Percentiles rank a stretch among this genome's conserved stretches.
Evolutionary conservation across 805 yeast genomes (phyloP).

Genomic region (Zygosaccharomyces gambellarensis): DNA sequence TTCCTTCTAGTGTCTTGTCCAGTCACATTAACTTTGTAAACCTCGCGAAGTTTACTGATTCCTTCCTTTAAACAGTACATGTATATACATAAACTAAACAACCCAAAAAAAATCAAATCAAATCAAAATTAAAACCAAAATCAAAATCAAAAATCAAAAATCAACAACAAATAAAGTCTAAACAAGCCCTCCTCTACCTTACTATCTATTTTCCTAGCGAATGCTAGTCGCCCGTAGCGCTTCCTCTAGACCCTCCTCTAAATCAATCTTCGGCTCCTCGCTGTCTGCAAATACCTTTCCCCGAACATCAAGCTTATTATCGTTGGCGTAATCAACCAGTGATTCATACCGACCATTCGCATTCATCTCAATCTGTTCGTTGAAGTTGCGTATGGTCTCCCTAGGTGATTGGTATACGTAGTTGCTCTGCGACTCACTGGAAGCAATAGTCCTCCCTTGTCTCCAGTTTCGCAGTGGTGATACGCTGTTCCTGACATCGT

Average conservation of each 20-base stretch:
- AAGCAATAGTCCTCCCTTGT: neutral
- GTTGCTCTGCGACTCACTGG: neutral
- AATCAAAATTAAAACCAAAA: no score
- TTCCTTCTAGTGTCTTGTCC: neutral
- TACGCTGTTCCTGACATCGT: neutral
- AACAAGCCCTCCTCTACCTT: neutral
- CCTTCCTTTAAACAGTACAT: neutral
- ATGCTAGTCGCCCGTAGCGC: slow-evolving; percentile 2
- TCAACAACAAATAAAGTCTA: neutral
- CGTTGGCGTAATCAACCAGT: slow-evolving; percentile 21
- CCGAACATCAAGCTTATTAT: slow-evolving; percentile 15
- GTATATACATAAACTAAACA: no score
- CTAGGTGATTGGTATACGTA: slow-evolving; percentile 9
- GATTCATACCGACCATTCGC: slow-evolving; percentile 17
- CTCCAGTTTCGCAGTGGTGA: slow-evolving; percentile 1
- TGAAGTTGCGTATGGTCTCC: slow-evolving; percentile 17
- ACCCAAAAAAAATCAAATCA: no score
- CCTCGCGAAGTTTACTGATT: neutral
- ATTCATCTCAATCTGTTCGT: slow-evolving; percentile 30
- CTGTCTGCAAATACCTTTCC: slow-evolving; percentile 24
- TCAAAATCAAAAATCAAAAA: no score
- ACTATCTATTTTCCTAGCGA: neutral
- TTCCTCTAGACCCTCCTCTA: slow-evolving; percentile 2
- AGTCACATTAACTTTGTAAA: slow-evolving; percentile 1
- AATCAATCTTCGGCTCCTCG: slow-evolving; percentile 23